phyloP scores from a whole-genome alignment of 192 early-diverging fungal species.

The Lobosporangium transversale region DNA sequence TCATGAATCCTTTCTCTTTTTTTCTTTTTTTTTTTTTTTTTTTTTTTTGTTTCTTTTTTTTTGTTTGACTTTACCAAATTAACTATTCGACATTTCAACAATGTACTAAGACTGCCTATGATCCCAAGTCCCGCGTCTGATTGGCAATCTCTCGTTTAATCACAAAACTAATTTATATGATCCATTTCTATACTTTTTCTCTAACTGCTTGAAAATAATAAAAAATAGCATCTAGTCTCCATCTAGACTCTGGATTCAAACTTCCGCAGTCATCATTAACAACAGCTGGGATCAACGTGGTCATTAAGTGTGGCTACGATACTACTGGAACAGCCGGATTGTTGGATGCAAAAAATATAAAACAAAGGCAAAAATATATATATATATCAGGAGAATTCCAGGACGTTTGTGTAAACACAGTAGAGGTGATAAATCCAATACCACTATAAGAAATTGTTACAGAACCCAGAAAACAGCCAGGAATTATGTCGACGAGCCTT shows the following conservation, averaged over 20 bases:
- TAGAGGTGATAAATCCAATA: no score
- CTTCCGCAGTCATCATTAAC: neutral
- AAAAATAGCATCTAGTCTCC: neutral
- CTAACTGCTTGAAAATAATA: neutral
- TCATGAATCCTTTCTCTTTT: neutral
- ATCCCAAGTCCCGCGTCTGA: no score
- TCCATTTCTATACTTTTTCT: neutral
- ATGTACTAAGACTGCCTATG: no score
- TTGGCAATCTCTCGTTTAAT: no score
- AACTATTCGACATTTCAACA: no score
- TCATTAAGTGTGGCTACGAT: no score
- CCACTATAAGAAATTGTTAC: no score
- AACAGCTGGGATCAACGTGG: no score
- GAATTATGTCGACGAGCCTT: conserved; percentile 53
- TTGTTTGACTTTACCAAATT: neutral
- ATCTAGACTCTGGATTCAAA: neutral
- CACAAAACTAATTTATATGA: no score
- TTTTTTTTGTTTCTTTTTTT: neutral
- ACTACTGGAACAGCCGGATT: no score
- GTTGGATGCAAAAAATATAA: neutral
- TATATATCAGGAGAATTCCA: neutral
- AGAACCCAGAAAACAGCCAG: neutral
- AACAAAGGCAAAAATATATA: neutral
- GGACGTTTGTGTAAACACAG: no score
- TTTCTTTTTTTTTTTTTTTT: neutral